Base-by-base conservation (phyloP, 179 eudicot genomes). In the Actinidia polygama region DNA sequence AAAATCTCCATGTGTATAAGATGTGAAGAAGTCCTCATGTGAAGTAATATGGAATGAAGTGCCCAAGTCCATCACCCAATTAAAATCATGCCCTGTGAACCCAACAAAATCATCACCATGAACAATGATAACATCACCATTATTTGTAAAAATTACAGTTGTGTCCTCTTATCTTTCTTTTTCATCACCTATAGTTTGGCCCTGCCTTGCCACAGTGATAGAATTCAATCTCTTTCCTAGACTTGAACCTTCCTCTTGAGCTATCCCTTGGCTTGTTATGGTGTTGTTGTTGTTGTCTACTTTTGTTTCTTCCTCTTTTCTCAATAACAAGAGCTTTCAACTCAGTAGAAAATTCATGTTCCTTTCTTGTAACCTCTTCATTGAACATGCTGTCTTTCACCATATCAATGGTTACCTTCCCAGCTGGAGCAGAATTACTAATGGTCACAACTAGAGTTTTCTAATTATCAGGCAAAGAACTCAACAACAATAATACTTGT, bases 11-110 rank as follows among this genome's bases (percentile, higher is more conserved):
- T n/a, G 59, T 49, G 62, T 23, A 23, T 53, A 75, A 1, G 62
- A 53, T 75, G 46, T 12, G 10, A 75, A 51, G 36, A 74, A 74
- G 16, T 74, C 78, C 24, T 4, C 15, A 6, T 51, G 58, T 23
- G 78, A 75, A 12, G 78, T 75, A 26, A 75, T n/a, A 26, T 23
- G 61, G 44, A 75, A 21, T 10, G 62, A 75, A 51, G 46, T 61
- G 11, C 78, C 61, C 0, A 2, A 51, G 18, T 75, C 61, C 21
- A 75, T 75, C 18, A 75, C 46, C 61, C 78, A 74, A 74, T 40
- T 74, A 4, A 10, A 73, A 47, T 74, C 61, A 8, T 50, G 19
- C 9, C 44, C n/a, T n/a, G 61, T 54, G 18, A 74, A 61, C 18
- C 46, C 10, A 24, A 74, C 61, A 51, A 30, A 24, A 21, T 24